Conservation (phyloP, 179 eudicot genomes). For the Carnegiea gigantea region DNA sequence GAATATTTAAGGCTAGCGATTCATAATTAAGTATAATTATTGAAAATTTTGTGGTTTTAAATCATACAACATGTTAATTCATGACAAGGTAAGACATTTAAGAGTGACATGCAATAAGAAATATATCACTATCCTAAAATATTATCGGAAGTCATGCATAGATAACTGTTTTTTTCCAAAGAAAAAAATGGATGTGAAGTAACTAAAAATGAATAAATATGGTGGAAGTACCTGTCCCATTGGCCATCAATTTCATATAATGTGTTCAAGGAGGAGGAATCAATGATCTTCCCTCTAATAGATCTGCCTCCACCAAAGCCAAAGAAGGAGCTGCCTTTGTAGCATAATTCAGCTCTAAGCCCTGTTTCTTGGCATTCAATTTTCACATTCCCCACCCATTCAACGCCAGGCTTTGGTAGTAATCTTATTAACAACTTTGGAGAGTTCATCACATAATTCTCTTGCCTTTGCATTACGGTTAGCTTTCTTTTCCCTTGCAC, state of each 20-base stretch:
- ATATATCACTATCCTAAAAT: too few species aligned
- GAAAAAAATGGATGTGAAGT: too few species aligned
- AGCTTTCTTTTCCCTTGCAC: conserved; percentile 57
- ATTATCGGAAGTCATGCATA: too few species aligned
- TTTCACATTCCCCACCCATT: conserved; percentile 66
- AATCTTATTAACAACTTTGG: conserved; percentile 65
- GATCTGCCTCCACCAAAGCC: conserved; percentile 43
- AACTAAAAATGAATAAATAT: too few species aligned
- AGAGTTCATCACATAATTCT: conserved; percentile 59
- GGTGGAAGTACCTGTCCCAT: conserved; percentile 64
- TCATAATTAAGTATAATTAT: too few species aligned
- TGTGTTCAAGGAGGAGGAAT: conserved; percentile 41
- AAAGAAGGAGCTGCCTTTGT: conserved; percentile 47
- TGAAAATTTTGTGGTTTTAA: too few species aligned
- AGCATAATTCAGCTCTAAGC: conserved; percentile 57
- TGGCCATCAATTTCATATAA: conserved; percentile 66
- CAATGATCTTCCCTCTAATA: conserved; percentile 56
- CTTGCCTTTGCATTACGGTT: conserved; percentile 49
- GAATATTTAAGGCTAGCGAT: too few species aligned
- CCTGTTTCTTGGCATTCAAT: conserved; percentile 63
- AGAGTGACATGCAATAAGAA: too few species aligned
- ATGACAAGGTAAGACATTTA: too few species aligned
- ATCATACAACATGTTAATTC: too few species aligned
- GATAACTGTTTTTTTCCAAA: too few species aligned
- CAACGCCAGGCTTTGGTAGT: conserved; percentile 61